These are phyloP conservation scores for Leishmania gerbilli DNA, from an alignment of 208 protist species.

Conservation along the genomic window DNA sequence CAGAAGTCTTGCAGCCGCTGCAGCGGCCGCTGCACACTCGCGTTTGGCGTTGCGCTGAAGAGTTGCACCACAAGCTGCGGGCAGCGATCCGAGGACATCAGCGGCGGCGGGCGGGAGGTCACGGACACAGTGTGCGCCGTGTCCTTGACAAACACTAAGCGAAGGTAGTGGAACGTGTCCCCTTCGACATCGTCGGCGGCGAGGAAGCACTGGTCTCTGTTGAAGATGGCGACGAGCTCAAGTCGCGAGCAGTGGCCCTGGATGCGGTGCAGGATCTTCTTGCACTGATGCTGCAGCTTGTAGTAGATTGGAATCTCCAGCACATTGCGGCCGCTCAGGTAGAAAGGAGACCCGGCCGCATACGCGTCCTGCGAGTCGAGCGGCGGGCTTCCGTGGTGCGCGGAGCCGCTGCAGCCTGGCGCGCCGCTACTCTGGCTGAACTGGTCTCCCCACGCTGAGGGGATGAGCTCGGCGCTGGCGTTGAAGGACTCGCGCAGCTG, in stretches of 20 bases:
- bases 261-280: slow-evolving; percentile 76
- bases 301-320: slow-evolving; percentile 88
- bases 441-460: slow-evolving; percentile 80
- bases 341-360: slow-evolving; percentile 41
- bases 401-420: neutral
- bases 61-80: slow-evolving; percentile 82
- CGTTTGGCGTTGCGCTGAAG: slow-evolving; percentile 72
- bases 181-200: slow-evolving; percentile 77
- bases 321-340: slow-evolving; percentile 62
- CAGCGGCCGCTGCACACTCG: slow-evolving; percentile 59
- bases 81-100: slow-evolving; percentile 64
- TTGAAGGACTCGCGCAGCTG: slow-evolving; percentile 86
- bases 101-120: slow-evolving; percentile 44
- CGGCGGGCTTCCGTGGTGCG: neutral
- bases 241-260: slow-evolving; percentile 70
- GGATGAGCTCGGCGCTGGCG: slow-evolving; percentile 79
- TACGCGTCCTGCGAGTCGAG: neutral
- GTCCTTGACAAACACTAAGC: slow-evolving; percentile 87
- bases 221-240: slow-evolving; percentile 84
- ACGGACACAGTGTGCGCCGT: slow-evolving; percentile 46
- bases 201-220: slow-evolving; percentile 88
- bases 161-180: slow-evolving; percentile 89
- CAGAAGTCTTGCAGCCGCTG: slow-evolving; percentile 86
- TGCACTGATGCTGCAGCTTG: slow-evolving; percentile 90
- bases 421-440: slow-evolving; percentile 37